Percentiles rank a stretch among this genome's conserved stretches.
These are phyloP conservation scores for Mycena maculata DNA, from an alignment of 768 basidiomycete species.

Conservation along the genomic window DNA sequence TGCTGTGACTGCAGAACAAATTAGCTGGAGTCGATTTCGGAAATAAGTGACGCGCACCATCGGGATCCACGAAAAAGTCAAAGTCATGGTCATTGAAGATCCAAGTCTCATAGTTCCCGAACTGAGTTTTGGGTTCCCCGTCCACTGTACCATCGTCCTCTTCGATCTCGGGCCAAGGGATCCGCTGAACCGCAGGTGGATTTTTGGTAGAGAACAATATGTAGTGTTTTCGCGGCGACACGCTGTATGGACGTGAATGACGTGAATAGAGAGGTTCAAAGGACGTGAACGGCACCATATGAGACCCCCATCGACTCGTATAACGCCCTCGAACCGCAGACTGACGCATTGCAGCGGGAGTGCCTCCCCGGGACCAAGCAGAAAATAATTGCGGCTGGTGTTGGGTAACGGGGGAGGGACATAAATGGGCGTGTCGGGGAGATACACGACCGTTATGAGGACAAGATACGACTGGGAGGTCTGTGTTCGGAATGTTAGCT, in stretches of 20 bases:
- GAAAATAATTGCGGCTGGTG: slow-evolving; percentile 71
- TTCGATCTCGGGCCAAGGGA: slow-evolving; percentile 80
- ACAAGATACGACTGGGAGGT: slow-evolving; percentile 86
- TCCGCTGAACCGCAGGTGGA: slow-evolving; percentile 83
- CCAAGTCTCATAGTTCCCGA: slow-evolving; percentile 77
- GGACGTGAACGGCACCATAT: slow-evolving; percentile 63
- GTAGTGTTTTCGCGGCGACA: slow-evolving; percentile 78
- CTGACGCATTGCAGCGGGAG: slow-evolving; percentile 73
- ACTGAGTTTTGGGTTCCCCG: slow-evolving; percentile 45
- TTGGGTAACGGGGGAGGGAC: slow-evolving; percentile 62
- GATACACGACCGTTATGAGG: slow-evolving; percentile 73
- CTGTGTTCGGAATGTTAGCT: slow-evolving; percentile 50
- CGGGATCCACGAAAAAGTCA: slow-evolving; percentile 78
- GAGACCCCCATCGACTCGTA: slow-evolving; percentile 80
- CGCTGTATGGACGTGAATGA: slow-evolving; percentile 52
- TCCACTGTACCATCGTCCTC: slow-evolving; percentile 51
- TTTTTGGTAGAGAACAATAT: slow-evolving; percentile 79
- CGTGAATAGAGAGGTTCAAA: background rate
- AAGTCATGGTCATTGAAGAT: slow-evolving; percentile 71
- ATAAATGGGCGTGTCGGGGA: slow-evolving; percentile 66
- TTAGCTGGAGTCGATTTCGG: background rate
- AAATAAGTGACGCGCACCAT: slow-evolving; percentile 60
- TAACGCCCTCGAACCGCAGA: slow-evolving; percentile 83
- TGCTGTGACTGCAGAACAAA: slow-evolving; percentile 67
- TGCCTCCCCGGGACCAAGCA: slow-evolving; percentile 86